Conservation (phyloP, 2,329 filamentous ascomycete genomes). For the Aspergillus chevalieri region DNA sequence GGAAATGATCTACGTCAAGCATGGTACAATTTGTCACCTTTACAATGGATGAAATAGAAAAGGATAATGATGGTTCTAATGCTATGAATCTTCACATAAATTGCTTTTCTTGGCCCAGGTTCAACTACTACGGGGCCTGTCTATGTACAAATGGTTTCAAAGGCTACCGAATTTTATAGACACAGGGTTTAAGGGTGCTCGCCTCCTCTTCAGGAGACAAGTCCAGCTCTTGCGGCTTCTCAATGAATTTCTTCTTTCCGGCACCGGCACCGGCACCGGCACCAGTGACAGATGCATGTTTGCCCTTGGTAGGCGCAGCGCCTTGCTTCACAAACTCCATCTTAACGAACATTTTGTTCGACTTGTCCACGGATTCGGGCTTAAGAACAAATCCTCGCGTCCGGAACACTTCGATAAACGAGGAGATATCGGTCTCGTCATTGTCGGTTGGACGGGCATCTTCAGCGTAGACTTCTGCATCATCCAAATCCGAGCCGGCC, state of each 20-base stretch:
- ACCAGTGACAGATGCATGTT: constrained; percentile 40
- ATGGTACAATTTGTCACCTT: constrained; percentile 8
- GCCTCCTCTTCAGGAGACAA: constrained; percentile 55
- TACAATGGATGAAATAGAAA: constrained; percentile 22
- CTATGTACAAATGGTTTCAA: background rate
- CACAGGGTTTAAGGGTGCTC: constrained; percentile 84
- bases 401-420: constrained; percentile 76
- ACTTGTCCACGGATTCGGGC: constrained; percentile 66
- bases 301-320: constrained; percentile 64
- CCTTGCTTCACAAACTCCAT: constrained; percentile 89
- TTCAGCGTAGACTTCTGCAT: constrained; percentile 50
- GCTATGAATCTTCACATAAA: constrained; percentile 5
- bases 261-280: constrained; percentile 25
- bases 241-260: constrained; percentile 51
- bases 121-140: background rate
- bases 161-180: constrained; percentile 78
- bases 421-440: constrained; percentile 75
- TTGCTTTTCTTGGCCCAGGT: too few relatives aligned
- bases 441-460: constrained; percentile 48
- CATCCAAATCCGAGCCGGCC: constrained; percentile 36
- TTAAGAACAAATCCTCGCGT: constrained; percentile 81
- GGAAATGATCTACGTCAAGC: constrained; percentile 10
- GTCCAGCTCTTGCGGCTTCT: constrained; percentile 45
- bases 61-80: constrained; percentile 17
- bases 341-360: constrained; percentile 97